phyloP scores from a whole-genome alignment of 2,329 filamentous ascomycete species.

The Diaporthe ampelina region DNA sequence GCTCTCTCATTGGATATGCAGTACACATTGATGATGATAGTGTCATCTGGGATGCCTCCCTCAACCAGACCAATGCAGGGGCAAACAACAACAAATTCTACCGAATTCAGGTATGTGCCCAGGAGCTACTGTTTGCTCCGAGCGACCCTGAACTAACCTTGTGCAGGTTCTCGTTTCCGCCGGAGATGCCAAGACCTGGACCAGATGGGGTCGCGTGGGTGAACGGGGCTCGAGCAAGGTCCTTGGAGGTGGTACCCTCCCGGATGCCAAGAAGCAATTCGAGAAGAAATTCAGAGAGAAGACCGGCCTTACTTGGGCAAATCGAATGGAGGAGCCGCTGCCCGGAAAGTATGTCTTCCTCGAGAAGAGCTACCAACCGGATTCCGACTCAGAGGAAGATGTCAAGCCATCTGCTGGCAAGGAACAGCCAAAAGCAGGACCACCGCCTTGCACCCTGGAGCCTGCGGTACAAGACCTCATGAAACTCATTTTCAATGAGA shows the following conservation, averaged over 20 bases:
- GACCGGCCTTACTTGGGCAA: constrained; percentile 68
- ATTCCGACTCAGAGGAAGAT: constrained; percentile 72
- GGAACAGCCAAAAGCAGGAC: constrained; percentile 50
- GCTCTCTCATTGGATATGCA: constrained; percentile 52
- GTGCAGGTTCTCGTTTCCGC: constrained; percentile 54
- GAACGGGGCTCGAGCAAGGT: constrained; percentile 65
- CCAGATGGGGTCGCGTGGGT: constrained; percentile 84
- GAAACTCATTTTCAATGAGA: constrained; percentile 85
- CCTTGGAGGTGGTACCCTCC: constrained; percentile 58
- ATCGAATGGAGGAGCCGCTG: constrained; percentile 67
- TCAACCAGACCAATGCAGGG: constrained; percentile 82
- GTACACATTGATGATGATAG: constrained; percentile 78
- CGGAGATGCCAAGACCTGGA: constrained; percentile 73
- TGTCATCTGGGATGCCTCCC: constrained; percentile 81
- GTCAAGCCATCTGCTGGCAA: constrained; percentile 50
- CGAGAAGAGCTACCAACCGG: constrained; percentile 81
- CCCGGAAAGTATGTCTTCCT: constrained; percentile 83
- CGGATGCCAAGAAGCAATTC: constrained; percentile 63
- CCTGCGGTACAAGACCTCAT: constrained; percentile 77
- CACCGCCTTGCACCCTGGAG: constrained; percentile 69
- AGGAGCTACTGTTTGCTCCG: not conserved
- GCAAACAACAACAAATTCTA: constrained; percentile 90
- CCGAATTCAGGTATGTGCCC: constrained; percentile 71
- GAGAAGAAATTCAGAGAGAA: constrained; percentile 75
- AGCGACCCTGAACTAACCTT: constrained; percentile 45